Evolutionary conservation across 208 protist species (phyloP).

Genomic region (Leishmania braziliensis): DNA sequence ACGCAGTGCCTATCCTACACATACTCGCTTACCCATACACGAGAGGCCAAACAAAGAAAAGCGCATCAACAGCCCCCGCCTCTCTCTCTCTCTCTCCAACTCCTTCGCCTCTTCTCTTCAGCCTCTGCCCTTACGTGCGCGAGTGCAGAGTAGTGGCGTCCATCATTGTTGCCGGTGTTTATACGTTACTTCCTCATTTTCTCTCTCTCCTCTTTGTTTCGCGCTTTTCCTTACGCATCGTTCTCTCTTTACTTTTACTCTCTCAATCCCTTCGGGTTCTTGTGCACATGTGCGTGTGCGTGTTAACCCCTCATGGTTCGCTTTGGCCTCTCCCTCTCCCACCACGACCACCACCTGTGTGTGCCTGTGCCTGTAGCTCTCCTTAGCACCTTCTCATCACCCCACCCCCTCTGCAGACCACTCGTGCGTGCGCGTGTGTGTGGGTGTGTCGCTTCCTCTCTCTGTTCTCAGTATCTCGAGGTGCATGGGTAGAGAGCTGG

Average conservation of each 20-base stretch:
- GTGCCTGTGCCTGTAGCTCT: background rate
- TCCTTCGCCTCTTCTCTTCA: background rate
- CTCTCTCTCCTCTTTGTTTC: background rate
- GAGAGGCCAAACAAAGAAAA: too few relatives aligned
- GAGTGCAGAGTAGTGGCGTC: background rate
- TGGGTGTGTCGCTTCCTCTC: background rate
- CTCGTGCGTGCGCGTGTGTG: background rate
- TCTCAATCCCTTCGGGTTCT: background rate
- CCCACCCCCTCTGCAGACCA: background rate
- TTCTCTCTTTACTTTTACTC: slow-evolving; percentile 4
- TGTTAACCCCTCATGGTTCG: background rate
- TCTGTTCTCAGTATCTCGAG: background rate
- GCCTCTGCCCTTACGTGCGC: background rate
- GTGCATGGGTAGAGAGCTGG: background rate
- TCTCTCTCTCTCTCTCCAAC: background rate
- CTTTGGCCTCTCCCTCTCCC: background rate
- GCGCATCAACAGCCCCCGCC: background rate
- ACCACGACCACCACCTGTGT: background rate
- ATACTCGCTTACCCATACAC: background rate
- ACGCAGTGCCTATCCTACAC: background rate
- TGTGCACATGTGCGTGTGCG: background rate
- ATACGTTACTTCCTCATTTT: background rate
- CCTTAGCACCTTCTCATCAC: background rate
- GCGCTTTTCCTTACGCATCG: background rate
- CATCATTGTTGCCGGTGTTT: background rate